Evolutionary conservation across 2,329 filamentous ascomycete genomes (phyloP).

Genomic region (Arthrobotrys pseudoclavata): DNA sequence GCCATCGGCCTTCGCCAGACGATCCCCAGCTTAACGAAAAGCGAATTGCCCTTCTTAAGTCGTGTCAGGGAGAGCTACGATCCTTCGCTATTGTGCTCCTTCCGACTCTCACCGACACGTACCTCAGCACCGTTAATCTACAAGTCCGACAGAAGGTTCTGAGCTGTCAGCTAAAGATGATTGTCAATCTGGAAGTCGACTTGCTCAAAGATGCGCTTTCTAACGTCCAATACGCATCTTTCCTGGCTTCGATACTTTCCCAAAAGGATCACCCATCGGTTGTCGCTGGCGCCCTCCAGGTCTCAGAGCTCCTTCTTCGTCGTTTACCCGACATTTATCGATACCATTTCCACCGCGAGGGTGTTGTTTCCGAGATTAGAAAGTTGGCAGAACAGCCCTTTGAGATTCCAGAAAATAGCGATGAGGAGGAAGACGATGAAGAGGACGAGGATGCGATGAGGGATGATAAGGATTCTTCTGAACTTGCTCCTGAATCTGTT

Average conservation of each 20-base stretch:
- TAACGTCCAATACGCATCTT: slow-evolving; percentile 93
- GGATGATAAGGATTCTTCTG: slow-evolving; percentile 69
- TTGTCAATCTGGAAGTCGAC: slow-evolving; percentile 88
- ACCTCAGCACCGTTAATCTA: slow-evolving; percentile 96
- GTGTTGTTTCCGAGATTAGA: slow-evolving; percentile 90
- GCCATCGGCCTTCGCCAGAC: slow-evolving; percentile 64
- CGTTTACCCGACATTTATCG: slow-evolving; percentile 89
- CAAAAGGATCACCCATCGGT: slow-evolving; percentile 92
- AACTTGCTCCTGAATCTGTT: slow-evolving; percentile 65
- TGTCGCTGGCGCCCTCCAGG: slow-evolving; percentile 88
- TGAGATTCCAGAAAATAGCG: slow-evolving; percentile 58
- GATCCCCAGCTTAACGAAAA: slow-evolving; percentile 77
- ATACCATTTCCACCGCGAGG: slow-evolving; percentile 97
- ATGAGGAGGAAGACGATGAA: slow-evolving; percentile 65
- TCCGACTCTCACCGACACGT: slow-evolving; percentile 94
- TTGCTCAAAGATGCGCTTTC: slow-evolving; percentile 88
- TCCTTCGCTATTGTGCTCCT: slow-evolving; percentile 94
- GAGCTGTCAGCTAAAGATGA: slow-evolving; percentile 96
- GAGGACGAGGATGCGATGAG: slow-evolving; percentile 71
- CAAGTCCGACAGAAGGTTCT: slow-evolving; percentile 95
- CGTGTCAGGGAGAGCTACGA: slow-evolving; percentile 87
- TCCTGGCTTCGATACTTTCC: slow-evolving; percentile 92
- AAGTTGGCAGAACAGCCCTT: slow-evolving; percentile 76
- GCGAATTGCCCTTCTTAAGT: slow-evolving; percentile 82
- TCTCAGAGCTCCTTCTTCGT: slow-evolving; percentile 86